Percentiles rank a stretch among this genome's conserved stretches.
phyloP scores from a whole-genome alignment of 495 filamentous ascomycete genomes.

The Podospora anserina region DNA sequence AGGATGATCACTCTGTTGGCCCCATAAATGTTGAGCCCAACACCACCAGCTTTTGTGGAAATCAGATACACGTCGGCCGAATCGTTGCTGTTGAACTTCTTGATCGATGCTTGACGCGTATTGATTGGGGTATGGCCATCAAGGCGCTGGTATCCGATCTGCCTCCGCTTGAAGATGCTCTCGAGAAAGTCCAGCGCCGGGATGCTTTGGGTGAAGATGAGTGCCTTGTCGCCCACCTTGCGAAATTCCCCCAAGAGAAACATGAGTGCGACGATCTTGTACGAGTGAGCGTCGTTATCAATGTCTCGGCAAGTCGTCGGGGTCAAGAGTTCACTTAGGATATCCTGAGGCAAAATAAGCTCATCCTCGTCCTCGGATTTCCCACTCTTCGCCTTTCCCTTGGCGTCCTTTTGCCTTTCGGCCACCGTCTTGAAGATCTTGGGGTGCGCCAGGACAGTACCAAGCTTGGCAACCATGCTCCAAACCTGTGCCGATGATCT shows the following conservation, averaged over 20 bases:
- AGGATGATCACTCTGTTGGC: slow-evolving; percentile 89
- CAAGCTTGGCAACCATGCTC: slow-evolving; percentile 48
- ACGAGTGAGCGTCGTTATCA: slow-evolving; percentile 47
- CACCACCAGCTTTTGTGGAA: slow-evolving; percentile 76
- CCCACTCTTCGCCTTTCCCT: background rate
- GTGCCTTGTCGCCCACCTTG: slow-evolving; percentile 61
- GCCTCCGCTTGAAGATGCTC: slow-evolving; percentile 43
- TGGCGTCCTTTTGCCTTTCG: slow-evolving; percentile 26
- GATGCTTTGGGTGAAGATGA: slow-evolving; percentile 78
- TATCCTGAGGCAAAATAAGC: slow-evolving; percentile 30
- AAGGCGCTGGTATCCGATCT: slow-evolving; percentile 52
- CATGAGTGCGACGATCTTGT: slow-evolving; percentile 63
- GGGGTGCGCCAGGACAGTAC: slow-evolving; percentile 75
- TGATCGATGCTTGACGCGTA: slow-evolving; percentile 57
- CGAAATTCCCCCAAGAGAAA: slow-evolving; percentile 63
- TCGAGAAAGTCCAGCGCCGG: slow-evolving; percentile 67
- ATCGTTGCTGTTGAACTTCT: slow-evolving; percentile 60
- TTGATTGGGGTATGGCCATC: slow-evolving; percentile 59
- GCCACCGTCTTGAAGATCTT: slow-evolving; percentile 53
- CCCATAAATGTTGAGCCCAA: slow-evolving; percentile 77
- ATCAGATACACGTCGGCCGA: slow-evolving; percentile 63
- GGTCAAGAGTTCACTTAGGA: slow-evolving; percentile 34
- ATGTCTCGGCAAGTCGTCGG: slow-evolving; percentile 29
- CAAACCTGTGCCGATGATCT: slow-evolving; percentile 25
- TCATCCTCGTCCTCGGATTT: slow-evolving; percentile 29